Conservation (phyloP, 352 stramenopile species). For the Pythium phragmiticola region DNA sequence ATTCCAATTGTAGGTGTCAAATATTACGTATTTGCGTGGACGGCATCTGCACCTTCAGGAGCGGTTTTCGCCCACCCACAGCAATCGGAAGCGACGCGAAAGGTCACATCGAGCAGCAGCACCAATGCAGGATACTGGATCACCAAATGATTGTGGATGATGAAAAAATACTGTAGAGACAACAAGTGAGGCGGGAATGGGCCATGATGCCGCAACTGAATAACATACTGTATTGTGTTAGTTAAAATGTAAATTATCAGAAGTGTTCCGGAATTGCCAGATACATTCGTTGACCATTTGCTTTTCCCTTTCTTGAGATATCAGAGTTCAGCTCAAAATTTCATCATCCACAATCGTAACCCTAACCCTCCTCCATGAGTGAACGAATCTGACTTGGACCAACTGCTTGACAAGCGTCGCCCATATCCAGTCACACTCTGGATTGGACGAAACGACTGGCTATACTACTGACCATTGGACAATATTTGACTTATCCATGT, state of each 20-base stretch:
- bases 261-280: background rate
- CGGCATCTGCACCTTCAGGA: background rate
- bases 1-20: background rate
- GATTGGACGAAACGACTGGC: background rate
- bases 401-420: background rate
- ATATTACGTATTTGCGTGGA: background rate
- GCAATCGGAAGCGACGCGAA: background rate
- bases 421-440: background rate
- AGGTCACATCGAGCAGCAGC: background rate
- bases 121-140: background rate
- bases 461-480: background rate
- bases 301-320: background rate
- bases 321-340: slow-evolving; percentile 1
- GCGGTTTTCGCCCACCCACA: background rate
- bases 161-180: background rate
- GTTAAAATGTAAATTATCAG: too few relatives aligned
- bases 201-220: too few relatives aligned
- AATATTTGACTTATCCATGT: background rate
- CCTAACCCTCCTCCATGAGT: background rate
- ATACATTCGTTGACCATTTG: background rate
- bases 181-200: too few relatives aligned
- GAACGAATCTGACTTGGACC: slow-evolving; percentile 5
- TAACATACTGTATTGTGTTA: too few relatives aligned
- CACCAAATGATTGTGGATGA: background rate
- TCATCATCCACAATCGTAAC: slow-evolving; percentile 14